Conservation (phyloP, 305 asterid genomes). For the Stenogyne calaminthoides region DNA sequence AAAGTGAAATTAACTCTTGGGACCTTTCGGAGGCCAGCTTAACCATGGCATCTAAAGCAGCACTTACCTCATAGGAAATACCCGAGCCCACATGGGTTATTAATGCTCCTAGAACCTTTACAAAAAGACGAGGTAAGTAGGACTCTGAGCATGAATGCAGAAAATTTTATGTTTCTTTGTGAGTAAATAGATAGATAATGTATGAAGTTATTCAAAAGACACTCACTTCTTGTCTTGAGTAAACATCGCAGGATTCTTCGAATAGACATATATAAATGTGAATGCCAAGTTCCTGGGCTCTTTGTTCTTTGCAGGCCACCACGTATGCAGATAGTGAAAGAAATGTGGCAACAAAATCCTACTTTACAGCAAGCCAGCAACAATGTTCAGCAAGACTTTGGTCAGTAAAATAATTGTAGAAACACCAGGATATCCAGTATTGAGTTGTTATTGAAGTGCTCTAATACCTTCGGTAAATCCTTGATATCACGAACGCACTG, state of each 20-base stretch:
- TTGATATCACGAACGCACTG: conserved; percentile 66
- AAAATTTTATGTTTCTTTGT: conserved; percentile 15
- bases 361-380: conserved; percentile 29
- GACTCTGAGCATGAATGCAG: conserved; percentile 34
- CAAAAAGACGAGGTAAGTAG: conserved; percentile 24
- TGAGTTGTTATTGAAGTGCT: conserved; percentile 24
- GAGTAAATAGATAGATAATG: conserved; percentile 9
- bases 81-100: conserved; percentile 88
- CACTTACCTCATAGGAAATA: conserved; percentile 63
- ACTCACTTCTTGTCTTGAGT: conserved; percentile 88
- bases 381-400: conserved; percentile 25
- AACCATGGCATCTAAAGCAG: conserved; percentile 79
- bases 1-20: conserved; percentile 67
- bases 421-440: conserved; percentile 16
- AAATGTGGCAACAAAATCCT: conserved; percentile 76
- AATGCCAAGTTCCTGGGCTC: conserved; percentile 64
- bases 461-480: conserved; percentile 70
- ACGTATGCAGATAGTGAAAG: conserved; percentile 71
- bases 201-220: conserved; percentile 22
- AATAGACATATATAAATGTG: conserved; percentile 70
- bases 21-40: conserved; percentile 64
- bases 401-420: conserved; percentile 26
- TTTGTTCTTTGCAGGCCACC: conserved; percentile 80
- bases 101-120: conserved; percentile 85
- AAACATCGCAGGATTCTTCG: conserved; percentile 64